A percentile compares a stretch with the other conserved stretches of the same genome.
Evolutionary conservation across 139 green algal genomes (phyloP).

Genomic region (Chlorella ohadii): DNA sequence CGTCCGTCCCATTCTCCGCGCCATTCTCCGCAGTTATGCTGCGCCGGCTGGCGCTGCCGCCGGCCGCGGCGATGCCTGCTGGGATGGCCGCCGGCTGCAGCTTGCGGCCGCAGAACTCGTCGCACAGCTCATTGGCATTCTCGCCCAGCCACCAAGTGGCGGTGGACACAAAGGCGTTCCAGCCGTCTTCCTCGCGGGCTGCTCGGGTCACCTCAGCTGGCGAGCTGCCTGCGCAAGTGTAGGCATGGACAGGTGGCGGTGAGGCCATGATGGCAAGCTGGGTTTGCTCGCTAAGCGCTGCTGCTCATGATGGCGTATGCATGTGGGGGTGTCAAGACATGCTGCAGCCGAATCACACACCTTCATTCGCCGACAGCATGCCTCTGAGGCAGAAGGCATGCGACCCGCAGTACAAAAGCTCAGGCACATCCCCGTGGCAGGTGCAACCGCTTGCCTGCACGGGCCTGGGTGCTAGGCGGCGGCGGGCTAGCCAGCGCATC

Average conservation of each 20-base stretch:
- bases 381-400: too few relatives aligned
- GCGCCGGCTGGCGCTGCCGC: background rate
- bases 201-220: slow-evolving; percentile 31
- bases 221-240: background rate
- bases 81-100: background rate
- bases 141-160: slow-evolving; percentile 84
- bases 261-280: too few relatives aligned
- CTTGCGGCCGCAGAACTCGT: slow-evolving; percentile 50
- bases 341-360: too few relatives aligned
- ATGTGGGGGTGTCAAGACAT: too few relatives aligned
- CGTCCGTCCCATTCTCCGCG: background rate
- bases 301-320: too few relatives aligned
- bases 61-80: background rate
- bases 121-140: slow-evolving; percentile 71
- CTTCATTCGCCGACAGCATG: too few relatives aligned
- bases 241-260: too few relatives aligned
- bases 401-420: too few relatives aligned
- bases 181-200: slow-evolving; percentile 54
- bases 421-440: too few relatives aligned
- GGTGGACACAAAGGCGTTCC: slow-evolving; percentile 58
- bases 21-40: background rate
- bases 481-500: slow-evolving; percentile 44
- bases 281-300: too few relatives aligned
- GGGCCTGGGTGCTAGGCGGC: slow-evolving; percentile 36
- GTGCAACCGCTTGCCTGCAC: background rate